Evolutionary conservation across 768 basidiomycete genomes (phyloP).

Genomic region (Omphalotus guepiniiformis): DNA sequence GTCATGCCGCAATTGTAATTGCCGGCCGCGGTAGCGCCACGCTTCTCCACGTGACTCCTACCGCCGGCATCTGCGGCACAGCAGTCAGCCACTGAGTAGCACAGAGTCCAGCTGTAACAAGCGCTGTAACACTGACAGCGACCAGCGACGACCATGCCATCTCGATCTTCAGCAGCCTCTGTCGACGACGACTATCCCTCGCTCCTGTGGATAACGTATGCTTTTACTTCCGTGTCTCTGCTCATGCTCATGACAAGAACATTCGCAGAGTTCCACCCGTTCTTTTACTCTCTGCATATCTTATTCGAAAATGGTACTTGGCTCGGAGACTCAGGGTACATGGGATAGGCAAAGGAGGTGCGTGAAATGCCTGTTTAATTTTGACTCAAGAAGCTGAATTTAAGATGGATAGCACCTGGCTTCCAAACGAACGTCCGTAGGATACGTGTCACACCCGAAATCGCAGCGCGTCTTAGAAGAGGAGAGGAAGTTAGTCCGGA

Average conservation of each 20-base stretch:
- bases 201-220: slow-evolving; percentile 44
- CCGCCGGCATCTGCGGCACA: no score
- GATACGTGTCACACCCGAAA: slow-evolving; percentile 50
- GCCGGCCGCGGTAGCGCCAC: no score
- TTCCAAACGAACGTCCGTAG: slow-evolving; percentile 51
- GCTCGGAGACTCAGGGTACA: slow-evolving; percentile 39
- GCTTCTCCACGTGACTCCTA: no score
- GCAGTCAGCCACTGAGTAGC: no score
- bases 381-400: background rate
- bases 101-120: no score
- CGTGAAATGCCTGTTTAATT: slow-evolving; percentile 8
- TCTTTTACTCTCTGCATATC: slow-evolving; percentile 41
- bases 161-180: no score
- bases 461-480: slow-evolving; percentile 46
- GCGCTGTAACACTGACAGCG: no score
- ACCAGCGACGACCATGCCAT: no score
- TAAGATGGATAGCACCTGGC: slow-evolving; percentile 32
- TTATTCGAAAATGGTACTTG: slow-evolving; percentile 46
- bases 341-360: slow-evolving; percentile 57
- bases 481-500: slow-evolving; percentile 52
- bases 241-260: background rate
- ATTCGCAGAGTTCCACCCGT: slow-evolving; percentile 38
- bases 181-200: slow-evolving; percentile 38
- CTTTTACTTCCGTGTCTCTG: background rate
- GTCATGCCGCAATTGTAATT: no score